These are phyloP conservation scores for Hanseniaspora meyeri DNA, from an alignment of 805 yeast species.

Conservation along the genomic window DNA sequence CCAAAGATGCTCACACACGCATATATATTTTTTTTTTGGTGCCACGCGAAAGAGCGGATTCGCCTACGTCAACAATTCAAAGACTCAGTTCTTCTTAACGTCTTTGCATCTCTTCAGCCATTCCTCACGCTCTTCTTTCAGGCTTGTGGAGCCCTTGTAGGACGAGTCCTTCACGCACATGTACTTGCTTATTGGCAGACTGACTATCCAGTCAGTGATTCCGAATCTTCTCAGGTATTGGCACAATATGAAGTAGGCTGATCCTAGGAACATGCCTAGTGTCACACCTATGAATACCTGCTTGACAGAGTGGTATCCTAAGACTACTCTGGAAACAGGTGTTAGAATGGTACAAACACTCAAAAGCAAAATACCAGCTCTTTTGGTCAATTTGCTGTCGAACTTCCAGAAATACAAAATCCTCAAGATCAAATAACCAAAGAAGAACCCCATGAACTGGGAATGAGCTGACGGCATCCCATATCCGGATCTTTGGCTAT, in stretches of 20 bases:
- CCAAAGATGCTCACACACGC: too few species aligned
- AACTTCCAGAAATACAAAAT: constrained; percentile 33
- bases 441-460: constrained; percentile 83
- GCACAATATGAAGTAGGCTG: constrained; percentile 42
- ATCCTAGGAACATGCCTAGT: constrained; percentile 51
- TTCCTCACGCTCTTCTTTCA: constrained; percentile 35
- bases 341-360: constrained; percentile 32
- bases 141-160: constrained; percentile 35
- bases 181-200: constrained; percentile 40
- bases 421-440: constrained; percentile 42
- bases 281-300: constrained; percentile 67
- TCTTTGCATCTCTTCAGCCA: constrained; percentile 23
- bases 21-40: not conserved
- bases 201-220: constrained; percentile 49
- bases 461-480: constrained; percentile 98
- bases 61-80: not conserved
- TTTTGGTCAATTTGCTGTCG: constrained; percentile 19
- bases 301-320: constrained; percentile 58
- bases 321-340: constrained; percentile 58
- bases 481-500: constrained; percentile 45
- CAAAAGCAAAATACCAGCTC: constrained; percentile 25
- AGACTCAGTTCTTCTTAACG: not conserved
- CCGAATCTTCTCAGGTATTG: constrained; percentile 55
- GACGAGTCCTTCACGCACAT: constrained; percentile 52
- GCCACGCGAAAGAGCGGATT: not conserved